Conservation (phyloP, 441 rosid species). For the Breynia disticha region DNA sequence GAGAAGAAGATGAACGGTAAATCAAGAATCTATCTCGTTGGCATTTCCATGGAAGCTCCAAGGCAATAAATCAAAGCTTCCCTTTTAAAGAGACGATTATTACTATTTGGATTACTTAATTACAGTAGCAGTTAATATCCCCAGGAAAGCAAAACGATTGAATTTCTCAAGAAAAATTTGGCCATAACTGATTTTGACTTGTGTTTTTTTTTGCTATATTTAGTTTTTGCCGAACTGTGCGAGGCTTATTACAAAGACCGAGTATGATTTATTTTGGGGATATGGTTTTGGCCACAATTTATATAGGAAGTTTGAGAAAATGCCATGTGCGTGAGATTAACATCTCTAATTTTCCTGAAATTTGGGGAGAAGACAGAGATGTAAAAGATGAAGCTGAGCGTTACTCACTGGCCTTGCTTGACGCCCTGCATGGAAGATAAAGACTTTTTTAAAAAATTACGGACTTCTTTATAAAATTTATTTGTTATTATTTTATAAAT, state of each 20-base stretch:
- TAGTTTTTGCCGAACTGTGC: no score
- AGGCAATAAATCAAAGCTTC: slow-evolving; percentile 2
- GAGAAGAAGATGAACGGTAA: slow-evolving; percentile 3
- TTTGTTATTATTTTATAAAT: no score
- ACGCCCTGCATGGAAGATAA: slow-evolving; percentile 7
- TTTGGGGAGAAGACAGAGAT: slow-evolving; percentile 5
- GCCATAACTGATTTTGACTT: no score
- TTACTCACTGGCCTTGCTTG: neutral
- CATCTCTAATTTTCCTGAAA: neutral
- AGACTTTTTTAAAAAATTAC: no score
- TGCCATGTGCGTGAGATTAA: neutral
- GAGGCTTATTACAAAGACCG: no score
- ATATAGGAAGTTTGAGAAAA: no score
- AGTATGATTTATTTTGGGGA: no score
- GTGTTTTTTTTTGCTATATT: no score
- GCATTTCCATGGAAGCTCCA: slow-evolving; percentile 8
- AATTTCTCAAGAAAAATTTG: no score
- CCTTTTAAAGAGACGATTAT: slow-evolving; percentile 1
- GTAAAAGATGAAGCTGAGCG: neutral
- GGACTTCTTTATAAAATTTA: no score
- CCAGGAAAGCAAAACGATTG: no score
- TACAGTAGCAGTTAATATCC: neutral
- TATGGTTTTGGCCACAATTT: no score
- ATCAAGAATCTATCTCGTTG: slow-evolving; percentile 10
- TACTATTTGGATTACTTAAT: neutral